Base-by-base conservation (phyloP, 306 rosid species). In the Vachellia collinsii region DNA sequence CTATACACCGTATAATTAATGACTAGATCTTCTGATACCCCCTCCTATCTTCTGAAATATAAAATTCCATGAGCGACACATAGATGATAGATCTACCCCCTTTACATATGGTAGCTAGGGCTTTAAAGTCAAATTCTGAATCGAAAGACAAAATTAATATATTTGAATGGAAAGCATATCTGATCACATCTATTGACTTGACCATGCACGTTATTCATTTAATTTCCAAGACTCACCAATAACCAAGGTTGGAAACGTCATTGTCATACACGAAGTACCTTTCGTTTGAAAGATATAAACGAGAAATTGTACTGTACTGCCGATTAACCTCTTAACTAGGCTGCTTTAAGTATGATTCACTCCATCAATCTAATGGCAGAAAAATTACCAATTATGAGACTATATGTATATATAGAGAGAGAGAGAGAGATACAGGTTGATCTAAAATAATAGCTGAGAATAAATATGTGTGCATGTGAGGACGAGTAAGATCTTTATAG, bases 381-480 rank as follows among this genome's bases (percentile, higher is more conserved):
- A 29, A 29, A 25, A 61, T 61, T 11, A 11, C 8, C 39, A 25
- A 61, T 61, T 11, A 25, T 20, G 25, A 54, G 61, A 7, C 25
- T 6, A 51, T 51, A 50, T 1, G 1, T 42, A 8, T 42, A 8
- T 42, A 5, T 13, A 50, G 0, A 53, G 10, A 17, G 36, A 56
- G 63, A 54, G 36, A n/a, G 62, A 7, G 62, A 29, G 1, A 20
- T 1, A 20, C 36, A 22, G 34, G 36, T 65, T 65, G 11, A 36
- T 65, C 3, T 36, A 14, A 65, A 65, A 16, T 65, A 13, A 14
- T 29, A 16, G 19, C 37, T 37, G 70, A 62, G 39, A 16, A 66
- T 48, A 34, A 34, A 50, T 19, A 17, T 72, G 64, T 20, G 41
- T 16, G 43, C 74, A 50, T 38, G 81, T 65, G 74, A 12, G 23